A percentile compares a stretch with the other conserved stretches of the same genome.
These are phyloP conservation scores for Boletellus ananiceps DNA, from an alignment of 768 basidiomycete species.

Conservation along the genomic window DNA sequence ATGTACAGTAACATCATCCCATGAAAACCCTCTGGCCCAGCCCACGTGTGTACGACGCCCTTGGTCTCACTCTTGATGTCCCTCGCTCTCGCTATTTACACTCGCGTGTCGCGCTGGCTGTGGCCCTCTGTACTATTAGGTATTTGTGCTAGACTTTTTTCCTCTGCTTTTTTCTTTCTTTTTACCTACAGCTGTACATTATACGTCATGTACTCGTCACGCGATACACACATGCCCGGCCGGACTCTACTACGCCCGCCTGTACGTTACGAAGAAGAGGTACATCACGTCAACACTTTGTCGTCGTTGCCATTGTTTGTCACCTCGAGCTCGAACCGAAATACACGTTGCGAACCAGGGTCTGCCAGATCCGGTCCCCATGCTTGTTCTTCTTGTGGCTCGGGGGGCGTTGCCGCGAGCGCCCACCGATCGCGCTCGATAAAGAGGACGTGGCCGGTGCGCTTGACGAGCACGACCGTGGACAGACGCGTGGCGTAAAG, in stretches of 20 bases:
- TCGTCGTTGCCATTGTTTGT: no score
- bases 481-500: conserved; percentile 70
- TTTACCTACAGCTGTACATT: conserved; percentile 24
- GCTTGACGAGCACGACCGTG: conserved; percentile 63
- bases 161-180: no score
- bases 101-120: conserved; percentile 26
- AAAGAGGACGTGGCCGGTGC: conserved; percentile 57
- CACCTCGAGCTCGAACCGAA: conserved; percentile 40
- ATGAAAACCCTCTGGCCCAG: conserved; percentile 26
- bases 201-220: conserved; percentile 32
- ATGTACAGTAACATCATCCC: conserved; percentile 57
- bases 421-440: conserved; percentile 70
- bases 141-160: conserved; percentile 27
- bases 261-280: no score
- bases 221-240: conserved; percentile 7
- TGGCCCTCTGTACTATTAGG: conserved; percentile 26
- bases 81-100: conserved; percentile 18
- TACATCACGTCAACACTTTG: no score
- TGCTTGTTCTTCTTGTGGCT: no score
- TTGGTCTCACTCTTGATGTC: no score
- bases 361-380: conserved; percentile 31
- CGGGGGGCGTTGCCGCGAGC: conserved; percentile 21
- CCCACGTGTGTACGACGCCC: no score
- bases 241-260: neutral
- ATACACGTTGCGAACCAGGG: conserved; percentile 45